Evolutionary conservation across 257 asterid species (phyloP).

Genomic region (Leonotis leonurus): DNA sequence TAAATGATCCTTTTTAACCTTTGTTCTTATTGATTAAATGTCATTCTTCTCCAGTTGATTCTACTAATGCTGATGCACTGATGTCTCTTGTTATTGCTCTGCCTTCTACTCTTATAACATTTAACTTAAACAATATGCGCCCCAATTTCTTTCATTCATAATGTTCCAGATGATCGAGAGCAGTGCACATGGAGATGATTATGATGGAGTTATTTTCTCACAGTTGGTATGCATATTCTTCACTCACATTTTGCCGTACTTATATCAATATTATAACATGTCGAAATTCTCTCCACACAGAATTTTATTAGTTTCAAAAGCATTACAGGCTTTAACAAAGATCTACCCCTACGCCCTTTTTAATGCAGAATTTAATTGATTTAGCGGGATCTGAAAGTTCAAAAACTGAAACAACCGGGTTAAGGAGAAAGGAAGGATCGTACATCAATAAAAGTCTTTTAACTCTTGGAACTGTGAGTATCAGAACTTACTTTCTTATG

Average conservation of each 20-base stretch:
- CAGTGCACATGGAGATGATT: conserved; percentile 91
- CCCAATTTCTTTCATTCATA: neutral
- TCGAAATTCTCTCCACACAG: neutral
- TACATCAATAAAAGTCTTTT: conserved; percentile 96
- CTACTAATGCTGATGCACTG: neutral
- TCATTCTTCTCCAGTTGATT: neutral
- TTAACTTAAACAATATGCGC: conserved; percentile 1
- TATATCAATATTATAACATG: neutral
- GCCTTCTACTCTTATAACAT: conserved; percentile 8
- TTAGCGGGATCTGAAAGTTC: conserved; percentile 99
- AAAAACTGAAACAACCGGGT: conserved; percentile 91
- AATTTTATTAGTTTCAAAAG: conserved; percentile 6
- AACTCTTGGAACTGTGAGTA: conserved; percentile 95
- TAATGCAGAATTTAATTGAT: conserved; percentile 80
- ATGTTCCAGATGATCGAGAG: conserved; percentile 96
- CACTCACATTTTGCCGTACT: too few relatives aligned
- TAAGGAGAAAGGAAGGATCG: conserved; percentile 97
- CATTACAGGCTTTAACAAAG: conserved; percentile 4
- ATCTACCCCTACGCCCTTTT: conserved; percentile 8
- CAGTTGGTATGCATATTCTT: conserved; percentile 93
- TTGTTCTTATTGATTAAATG: neutral
- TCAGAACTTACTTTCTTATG: neutral
- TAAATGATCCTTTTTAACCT: neutral
- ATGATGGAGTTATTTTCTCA: conserved; percentile 94
- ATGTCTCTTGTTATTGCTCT: conserved; percentile 8